Percentiles rank a stretch among this genome's conserved stretches.
Evolutionary conservation across 805 yeast species (phyloP).

Genomic region (Candida silvicultrix): DNA sequence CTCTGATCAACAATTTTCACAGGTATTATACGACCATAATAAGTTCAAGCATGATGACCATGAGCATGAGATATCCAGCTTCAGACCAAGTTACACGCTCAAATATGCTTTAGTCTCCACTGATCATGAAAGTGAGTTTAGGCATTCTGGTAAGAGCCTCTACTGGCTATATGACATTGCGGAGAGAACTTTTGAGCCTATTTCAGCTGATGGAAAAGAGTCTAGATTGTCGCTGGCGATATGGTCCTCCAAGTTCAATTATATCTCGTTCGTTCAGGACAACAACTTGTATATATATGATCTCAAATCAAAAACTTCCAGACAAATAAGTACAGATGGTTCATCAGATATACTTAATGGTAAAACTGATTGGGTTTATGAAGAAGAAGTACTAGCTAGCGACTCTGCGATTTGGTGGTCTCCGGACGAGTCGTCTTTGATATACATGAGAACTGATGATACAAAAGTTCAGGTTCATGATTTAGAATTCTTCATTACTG

Average conservation of each 20-base stretch:
- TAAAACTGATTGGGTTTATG: conserved; percentile 79
- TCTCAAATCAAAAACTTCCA: conserved; percentile 12
- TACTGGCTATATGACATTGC: conserved; percentile 58
- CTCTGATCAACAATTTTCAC: conserved; percentile 17
- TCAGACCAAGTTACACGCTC: conserved; percentile 38
- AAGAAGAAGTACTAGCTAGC: conserved; percentile 62
- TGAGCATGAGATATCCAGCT: conserved; percentile 31
- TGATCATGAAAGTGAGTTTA: conserved; percentile 44
- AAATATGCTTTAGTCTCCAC: conserved; percentile 51
- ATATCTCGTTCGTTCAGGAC: conserved; percentile 48
- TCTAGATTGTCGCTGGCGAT: conserved; percentile 35
- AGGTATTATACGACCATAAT: conserved; percentile 20
- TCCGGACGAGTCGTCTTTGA: conserved; percentile 49
- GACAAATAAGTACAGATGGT: conserved; percentile 40
- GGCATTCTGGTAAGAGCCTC: conserved; percentile 60
- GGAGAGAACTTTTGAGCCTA: conserved; percentile 26
- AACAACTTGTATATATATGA: conserved; percentile 49
- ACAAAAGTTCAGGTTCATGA: conserved; percentile 47
- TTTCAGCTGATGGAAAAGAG: conserved; percentile 20
- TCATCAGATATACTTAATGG: conserved; percentile 50
- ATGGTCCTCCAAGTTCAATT: conserved; percentile 57
- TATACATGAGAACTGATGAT: conserved; percentile 55
- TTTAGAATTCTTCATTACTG: conserved; percentile 44
- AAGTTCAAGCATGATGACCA: conserved; percentile 37
- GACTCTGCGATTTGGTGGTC: conserved; percentile 72